phyloP scores from a whole-genome alignment of 805 yeast species.

The Torulaspora indica region DNA sequence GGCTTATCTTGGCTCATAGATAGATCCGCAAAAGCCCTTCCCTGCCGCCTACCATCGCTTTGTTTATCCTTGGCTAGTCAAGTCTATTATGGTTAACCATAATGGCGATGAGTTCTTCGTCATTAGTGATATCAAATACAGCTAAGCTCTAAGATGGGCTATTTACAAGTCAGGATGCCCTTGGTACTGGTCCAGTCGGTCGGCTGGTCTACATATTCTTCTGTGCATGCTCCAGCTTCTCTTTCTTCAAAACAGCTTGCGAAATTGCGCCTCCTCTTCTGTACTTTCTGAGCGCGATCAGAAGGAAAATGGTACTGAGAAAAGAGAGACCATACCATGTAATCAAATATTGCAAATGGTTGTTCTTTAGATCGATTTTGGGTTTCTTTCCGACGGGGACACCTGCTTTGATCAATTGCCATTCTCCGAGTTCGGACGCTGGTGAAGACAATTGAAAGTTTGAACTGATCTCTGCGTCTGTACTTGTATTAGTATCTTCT shows the following conservation, averaged over 20 bases:
- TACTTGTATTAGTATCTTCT: neutral
- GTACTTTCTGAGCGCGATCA: slow-evolving; percentile 45
- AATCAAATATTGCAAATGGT: slow-evolving; percentile 84
- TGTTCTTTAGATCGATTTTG: slow-evolving; percentile 76
- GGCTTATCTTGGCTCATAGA: slow-evolving; percentile 19
- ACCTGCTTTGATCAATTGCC: slow-evolving; percentile 70
- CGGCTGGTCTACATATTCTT: slow-evolving; percentile 33
- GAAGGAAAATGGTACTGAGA: slow-evolving; percentile 64
- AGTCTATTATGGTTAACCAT: neutral
- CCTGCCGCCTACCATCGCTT: neutral
- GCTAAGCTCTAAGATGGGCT: neutral
- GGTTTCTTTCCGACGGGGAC: slow-evolving; percentile 86
- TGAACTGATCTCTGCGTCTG: neutral
- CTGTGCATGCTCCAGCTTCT: slow-evolving; percentile 48
- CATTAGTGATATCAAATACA: neutral
- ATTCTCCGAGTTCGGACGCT: slow-evolving; percentile 44
- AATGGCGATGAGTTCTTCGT: neutral
- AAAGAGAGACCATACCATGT: slow-evolving; percentile 92
- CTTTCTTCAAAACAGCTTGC: slow-evolving; percentile 34
- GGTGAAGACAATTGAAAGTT: slow-evolving; percentile 3
- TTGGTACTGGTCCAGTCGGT: neutral
- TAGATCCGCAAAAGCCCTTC: neutral
- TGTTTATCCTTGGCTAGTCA: neutral
- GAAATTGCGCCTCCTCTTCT: slow-evolving; percentile 30
- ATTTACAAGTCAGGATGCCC: slow-evolving; percentile 4